Conservation (phyloP, 495 filamentous ascomycete species). For the Bombardia bombarda region DNA sequence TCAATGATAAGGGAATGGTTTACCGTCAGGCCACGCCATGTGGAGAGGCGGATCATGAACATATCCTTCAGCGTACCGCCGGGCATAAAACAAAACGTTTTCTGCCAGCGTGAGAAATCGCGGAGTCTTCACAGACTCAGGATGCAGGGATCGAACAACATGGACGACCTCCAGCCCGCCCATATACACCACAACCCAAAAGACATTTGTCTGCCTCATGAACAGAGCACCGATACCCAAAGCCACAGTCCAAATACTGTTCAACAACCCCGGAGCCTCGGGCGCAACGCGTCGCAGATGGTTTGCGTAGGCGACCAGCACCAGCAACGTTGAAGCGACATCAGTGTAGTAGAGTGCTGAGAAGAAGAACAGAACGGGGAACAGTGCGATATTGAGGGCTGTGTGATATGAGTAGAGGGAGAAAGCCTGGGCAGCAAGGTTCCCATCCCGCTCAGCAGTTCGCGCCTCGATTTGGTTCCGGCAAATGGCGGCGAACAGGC, state of each 20-base stretch:
- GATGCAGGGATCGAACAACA: constrained; percentile 30
- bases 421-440: neutral
- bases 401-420: constrained; percentile 44
- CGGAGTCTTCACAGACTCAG: constrained; percentile 15
- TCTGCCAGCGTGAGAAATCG: constrained; percentile 12
- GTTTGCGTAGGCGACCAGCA: constrained; percentile 59
- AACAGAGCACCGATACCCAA: constrained; percentile 55
- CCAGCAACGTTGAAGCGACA: constrained; percentile 57
- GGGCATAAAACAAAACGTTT: constrained; percentile 20
- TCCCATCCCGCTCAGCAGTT: constrained; percentile 3
- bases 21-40: constrained; percentile 51
- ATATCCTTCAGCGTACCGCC: constrained; percentile 40
- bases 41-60: constrained; percentile 59
- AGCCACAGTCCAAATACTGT: constrained; percentile 38
- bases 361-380: constrained; percentile 93
- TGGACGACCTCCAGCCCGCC: constrained; percentile 63
- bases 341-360: constrained; percentile 93
- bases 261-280: constrained; percentile 16
- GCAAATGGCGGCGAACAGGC: constrained; percentile 26
- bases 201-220: constrained; percentile 91
- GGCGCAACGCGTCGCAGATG: constrained; percentile 38
- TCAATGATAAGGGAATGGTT: neutral
- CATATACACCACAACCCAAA: constrained; percentile 86
- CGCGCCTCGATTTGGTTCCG: constrained; percentile 21
- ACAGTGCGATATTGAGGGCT: constrained; percentile 73